These are phyloP conservation scores for Claviceps pusilla DNA, from an alignment of 2,329 filamentous ascomycete genomes.

Conservation along the genomic window DNA sequence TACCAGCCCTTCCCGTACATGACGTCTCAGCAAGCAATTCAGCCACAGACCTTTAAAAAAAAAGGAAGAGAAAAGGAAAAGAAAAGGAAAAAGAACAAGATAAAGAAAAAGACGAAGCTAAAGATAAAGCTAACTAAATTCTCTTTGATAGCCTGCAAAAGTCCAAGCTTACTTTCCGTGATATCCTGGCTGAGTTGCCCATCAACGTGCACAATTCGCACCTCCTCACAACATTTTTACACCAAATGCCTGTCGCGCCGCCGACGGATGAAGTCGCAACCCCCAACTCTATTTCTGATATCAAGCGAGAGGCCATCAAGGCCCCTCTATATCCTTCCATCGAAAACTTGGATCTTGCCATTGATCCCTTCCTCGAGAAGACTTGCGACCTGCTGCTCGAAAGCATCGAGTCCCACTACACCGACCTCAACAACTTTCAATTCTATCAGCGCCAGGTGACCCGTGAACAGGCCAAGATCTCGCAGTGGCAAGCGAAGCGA, in stretches of 20 bases:
- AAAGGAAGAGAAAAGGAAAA: too few species aligned
- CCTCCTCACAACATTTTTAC: slow-evolving; percentile 85
- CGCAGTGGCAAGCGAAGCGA: slow-evolving; percentile 90
- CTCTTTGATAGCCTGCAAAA: slow-evolving; percentile 61
- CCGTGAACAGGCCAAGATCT: slow-evolving; percentile 92
- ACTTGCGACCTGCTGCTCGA: slow-evolving; percentile 92
- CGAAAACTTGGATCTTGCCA: slow-evolving; percentile 78
- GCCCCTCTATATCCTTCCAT: slow-evolving; percentile 71
- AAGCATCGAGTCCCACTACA: slow-evolving; percentile 94
- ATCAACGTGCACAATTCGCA: slow-evolving; percentile 92
- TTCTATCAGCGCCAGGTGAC: slow-evolving; percentile 85
- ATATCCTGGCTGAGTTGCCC: slow-evolving; percentile 83
- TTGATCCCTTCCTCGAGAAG: slow-evolving; percentile 97
- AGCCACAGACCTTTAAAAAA: neutral
- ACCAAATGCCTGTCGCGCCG: slow-evolving; percentile 65
- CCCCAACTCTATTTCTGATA: slow-evolving; percentile 63
- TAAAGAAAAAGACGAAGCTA: neutral
- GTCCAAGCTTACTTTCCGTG: slow-evolving; percentile 81
- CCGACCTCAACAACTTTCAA: slow-evolving; percentile 98
- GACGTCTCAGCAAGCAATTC: neutral
- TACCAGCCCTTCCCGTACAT: neutral
- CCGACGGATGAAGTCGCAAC: slow-evolving; percentile 51
- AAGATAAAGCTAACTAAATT: neutral
- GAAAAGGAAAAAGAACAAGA: too few species aligned
- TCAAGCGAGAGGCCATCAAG: slow-evolving; percentile 48